Evolutionary conservation across 768 basidiomycete species (phyloP).

Genomic region (Rhodotorula kratochvilovae): DNA sequence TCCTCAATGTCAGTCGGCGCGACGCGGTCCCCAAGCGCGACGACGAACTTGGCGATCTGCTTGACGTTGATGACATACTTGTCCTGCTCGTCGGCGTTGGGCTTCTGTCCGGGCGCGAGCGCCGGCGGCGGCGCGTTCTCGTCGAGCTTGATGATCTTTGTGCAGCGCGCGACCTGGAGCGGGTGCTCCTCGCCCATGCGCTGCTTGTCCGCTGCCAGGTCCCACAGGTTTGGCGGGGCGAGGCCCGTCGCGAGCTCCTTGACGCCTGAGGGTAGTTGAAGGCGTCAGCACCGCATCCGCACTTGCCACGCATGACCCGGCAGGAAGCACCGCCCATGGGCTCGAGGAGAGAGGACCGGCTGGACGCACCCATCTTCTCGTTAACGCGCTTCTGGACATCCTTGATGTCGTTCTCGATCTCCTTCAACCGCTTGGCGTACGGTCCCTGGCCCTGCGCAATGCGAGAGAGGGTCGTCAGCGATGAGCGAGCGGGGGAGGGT

Average conservation of each 20-base stretch:
- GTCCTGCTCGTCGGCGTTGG: conserved; percentile 94
- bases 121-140: conserved; percentile 21
- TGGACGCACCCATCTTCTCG: conserved; percentile 80
- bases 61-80: conserved; percentile 99
- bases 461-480: conserved; percentile 1
- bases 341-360: background rate
- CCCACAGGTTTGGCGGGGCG: conserved; percentile 95
- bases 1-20: conserved; percentile 98
- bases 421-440: conserved; percentile 81
- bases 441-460: conserved; percentile 85
- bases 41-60: conserved; percentile 99
- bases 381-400: conserved; percentile 92
- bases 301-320: no score
- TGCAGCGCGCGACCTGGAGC: conserved; percentile 93
- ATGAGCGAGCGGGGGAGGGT: conserved; percentile 40
- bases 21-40: conserved; percentile 91
- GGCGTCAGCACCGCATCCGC: no score
- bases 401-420: conserved; percentile 84
- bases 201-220: conserved; percentile 83
- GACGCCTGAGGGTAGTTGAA: conserved; percentile 58
- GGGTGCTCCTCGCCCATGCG: conserved; percentile 90
- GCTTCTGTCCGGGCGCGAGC: conserved; percentile 57
- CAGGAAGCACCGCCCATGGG: no score
- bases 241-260: conserved; percentile 98
- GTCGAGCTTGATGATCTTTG: conserved; percentile 81